Evolutionary conservation across 2,329 filamentous ascomycete species (phyloP).

Genomic region (Rachicladosporium sp.): DNA sequence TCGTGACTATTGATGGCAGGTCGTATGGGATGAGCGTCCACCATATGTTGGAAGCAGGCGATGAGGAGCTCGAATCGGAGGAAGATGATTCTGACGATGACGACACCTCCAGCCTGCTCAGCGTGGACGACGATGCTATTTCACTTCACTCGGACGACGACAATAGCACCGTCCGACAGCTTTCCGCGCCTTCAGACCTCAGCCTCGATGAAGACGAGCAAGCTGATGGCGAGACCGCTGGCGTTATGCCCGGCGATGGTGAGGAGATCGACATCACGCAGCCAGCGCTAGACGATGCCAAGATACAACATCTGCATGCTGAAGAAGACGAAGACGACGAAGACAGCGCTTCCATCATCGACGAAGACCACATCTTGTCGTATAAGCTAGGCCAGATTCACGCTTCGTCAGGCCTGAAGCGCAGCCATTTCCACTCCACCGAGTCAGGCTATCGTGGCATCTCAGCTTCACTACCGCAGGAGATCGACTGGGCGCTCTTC

Average conservation of each 20-base stretch:
- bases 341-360: constrained; percentile 60
- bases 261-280: constrained; percentile 77
- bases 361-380: constrained; percentile 67
- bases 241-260: constrained; percentile 61
- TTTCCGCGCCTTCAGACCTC: constrained; percentile 7
- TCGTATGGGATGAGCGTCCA: constrained; percentile 93
- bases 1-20: constrained; percentile 72
- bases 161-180: constrained; percentile 21
- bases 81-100: constrained; percentile 28
- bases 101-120: constrained; percentile 20
- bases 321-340: constrained; percentile 70
- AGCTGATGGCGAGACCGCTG: constrained; percentile 56
- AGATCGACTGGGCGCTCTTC: constrained; percentile 92
- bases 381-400: constrained; percentile 74
- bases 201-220: constrained; percentile 38
- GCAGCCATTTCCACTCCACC: constrained; percentile 26
- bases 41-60: constrained; percentile 71
- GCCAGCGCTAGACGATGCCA: constrained; percentile 62
- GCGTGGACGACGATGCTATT: constrained; percentile 40
- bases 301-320: constrained; percentile 64
- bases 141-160: constrained; percentile 47
- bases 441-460: constrained; percentile 32
- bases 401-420: constrained; percentile 78
- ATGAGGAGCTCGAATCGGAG: constrained; percentile 39
- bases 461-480: constrained; percentile 58